These are phyloP conservation scores for Chaetomiaceae sp. DNA, from an alignment of 2,329 filamentous ascomycete genomes.

Conservation along the genomic window DNA sequence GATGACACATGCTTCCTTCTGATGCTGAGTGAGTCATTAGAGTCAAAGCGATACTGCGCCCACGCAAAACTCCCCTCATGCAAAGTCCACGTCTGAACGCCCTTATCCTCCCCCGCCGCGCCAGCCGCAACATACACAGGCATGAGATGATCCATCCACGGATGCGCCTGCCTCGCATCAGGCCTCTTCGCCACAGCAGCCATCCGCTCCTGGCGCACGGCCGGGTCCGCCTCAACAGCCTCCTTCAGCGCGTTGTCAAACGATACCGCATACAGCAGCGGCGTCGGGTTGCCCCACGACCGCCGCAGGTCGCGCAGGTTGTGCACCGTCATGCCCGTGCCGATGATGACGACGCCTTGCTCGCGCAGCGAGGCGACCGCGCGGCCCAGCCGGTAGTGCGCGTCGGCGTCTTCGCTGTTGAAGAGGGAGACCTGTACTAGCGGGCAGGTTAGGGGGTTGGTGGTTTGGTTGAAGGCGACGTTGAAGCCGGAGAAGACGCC, in stretches of 20 bases:
- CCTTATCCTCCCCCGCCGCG: constrained; percentile 39
- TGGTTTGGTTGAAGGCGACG: constrained; percentile 55
- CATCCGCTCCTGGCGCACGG: constrained; percentile 38
- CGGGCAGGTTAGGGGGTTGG: constrained; percentile 60
- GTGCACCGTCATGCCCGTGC: constrained; percentile 71
- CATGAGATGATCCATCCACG: constrained; percentile 48
- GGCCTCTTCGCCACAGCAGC: constrained; percentile 36
- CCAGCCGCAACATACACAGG: constrained; percentile 44
- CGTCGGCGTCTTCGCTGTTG: constrained; percentile 56
- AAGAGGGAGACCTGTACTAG: constrained; percentile 71
- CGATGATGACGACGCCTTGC: constrained; percentile 62
- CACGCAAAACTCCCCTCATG: constrained; percentile 43
- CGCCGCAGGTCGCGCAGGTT: constrained; percentile 56
- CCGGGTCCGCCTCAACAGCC: constrained; percentile 47
- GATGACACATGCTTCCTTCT: too few species aligned
- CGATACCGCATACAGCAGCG: constrained; percentile 52
- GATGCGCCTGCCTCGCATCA: constrained; percentile 45
- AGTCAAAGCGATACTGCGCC: constrained; percentile 46
- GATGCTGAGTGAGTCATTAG: too few species aligned
- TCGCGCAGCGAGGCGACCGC: constrained; percentile 63
- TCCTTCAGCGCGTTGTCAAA: constrained; percentile 67
- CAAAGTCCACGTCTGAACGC: constrained; percentile 41
- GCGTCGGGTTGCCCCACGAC: constrained; percentile 39
- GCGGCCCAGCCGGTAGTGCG: constrained; percentile 63
- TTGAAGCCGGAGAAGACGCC: constrained; percentile 69